These are phyloP conservation scores for Clarireedia sp. DNA, from an alignment of 2,329 filamentous ascomycete species.

Conservation along the genomic window DNA sequence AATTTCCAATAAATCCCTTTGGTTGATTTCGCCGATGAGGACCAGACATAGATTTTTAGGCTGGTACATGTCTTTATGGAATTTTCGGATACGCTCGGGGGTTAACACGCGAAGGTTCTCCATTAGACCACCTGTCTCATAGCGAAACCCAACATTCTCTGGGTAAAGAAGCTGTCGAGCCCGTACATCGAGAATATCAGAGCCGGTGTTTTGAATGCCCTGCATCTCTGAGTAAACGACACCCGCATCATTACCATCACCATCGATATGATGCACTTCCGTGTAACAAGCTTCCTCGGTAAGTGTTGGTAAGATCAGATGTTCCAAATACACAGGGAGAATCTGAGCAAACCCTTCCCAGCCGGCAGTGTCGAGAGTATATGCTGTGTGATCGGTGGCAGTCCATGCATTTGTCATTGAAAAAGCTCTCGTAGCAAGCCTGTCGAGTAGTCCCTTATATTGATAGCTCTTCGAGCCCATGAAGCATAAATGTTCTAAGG, in stretches of 20 bases:
- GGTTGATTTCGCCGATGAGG: slow-evolving; percentile 85
- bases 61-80: slow-evolving; percentile 96
- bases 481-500: slow-evolving; percentile 74
- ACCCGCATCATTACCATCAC: slow-evolving; percentile 86
- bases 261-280: slow-evolving; percentile 93
- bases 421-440: slow-evolving; percentile 86
- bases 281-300: slow-evolving; percentile 91
- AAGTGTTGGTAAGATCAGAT: slow-evolving; percentile 82
- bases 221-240: slow-evolving; percentile 99
- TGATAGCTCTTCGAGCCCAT: slow-evolving; percentile 90
- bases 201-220: slow-evolving; percentile 75
- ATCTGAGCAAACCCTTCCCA: slow-evolving; percentile 97
- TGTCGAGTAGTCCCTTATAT: slow-evolving; percentile 93
- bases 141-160: slow-evolving; percentile 83
- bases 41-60: slow-evolving; percentile 89
- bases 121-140: slow-evolving; percentile 98
- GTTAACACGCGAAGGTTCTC: slow-evolving; percentile 80
- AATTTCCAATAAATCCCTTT: slow-evolving; percentile 69
- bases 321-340: slow-evolving; percentile 88
- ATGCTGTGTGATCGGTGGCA: slow-evolving; percentile 90
- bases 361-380: slow-evolving; percentile 88
- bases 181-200: slow-evolving; percentile 80
- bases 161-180: slow-evolving; percentile 78
- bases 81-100: slow-evolving; percentile 83
- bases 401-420: slow-evolving; percentile 97